Base-by-base conservation (phyloP, 371 early-diverging fungal species). In the Apophysomyces sp. region DNA sequence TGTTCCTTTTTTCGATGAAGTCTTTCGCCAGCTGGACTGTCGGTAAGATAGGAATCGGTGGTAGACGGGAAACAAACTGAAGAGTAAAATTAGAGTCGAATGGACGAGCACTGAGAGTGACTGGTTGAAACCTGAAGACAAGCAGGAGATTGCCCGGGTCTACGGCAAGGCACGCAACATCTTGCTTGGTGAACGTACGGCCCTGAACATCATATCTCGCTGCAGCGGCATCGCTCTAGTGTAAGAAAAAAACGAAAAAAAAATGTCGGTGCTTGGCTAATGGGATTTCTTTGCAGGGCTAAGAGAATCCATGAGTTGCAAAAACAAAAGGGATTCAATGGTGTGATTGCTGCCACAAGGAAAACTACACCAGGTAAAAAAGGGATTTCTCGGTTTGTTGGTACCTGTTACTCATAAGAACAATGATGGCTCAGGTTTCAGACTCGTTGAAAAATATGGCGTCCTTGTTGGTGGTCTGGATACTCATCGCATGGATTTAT, bases 361-460 rank as follows among this genome's bases (percentile, higher is more conserved):
- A 98, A 98, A 75, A 97, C 97, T n/a, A 98, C 99, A 3, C 98
- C 98, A 27, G 96, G 94, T 90, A 83, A 57, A 32, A 51, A 4
- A 16, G 11, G 3, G 21, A 15, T 51, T 6, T 51, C n/a, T 49
- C n/a, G 3, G 9, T 13, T 49, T 53, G 4, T 28, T 28, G 6
- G 1, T 21, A 44, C 24, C 21, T 9, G 3, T 5, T 44, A 44
- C 18, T 44, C 1, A 44, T 13, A 1, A 8, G 1, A 28, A 53
- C 12, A 29, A 7, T 11, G 28, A 57, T 37, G 40, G 26, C 11
- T 41, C 18, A 90, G 92, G 97, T 1, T 98, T 98, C 86, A 89
- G 98, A 52, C 69, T 97, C 37, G 93, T 98, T 6, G 99, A 98
- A 72, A 98, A 98, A 72, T 98, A 98, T 69, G 98, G 94, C 36